A percentile compares a stretch with the other conserved stretches of the same genome.
Conservation (phyloP, 2,329 filamentous ascomycete species). For the Phyllosticta capitalensis region DNA sequence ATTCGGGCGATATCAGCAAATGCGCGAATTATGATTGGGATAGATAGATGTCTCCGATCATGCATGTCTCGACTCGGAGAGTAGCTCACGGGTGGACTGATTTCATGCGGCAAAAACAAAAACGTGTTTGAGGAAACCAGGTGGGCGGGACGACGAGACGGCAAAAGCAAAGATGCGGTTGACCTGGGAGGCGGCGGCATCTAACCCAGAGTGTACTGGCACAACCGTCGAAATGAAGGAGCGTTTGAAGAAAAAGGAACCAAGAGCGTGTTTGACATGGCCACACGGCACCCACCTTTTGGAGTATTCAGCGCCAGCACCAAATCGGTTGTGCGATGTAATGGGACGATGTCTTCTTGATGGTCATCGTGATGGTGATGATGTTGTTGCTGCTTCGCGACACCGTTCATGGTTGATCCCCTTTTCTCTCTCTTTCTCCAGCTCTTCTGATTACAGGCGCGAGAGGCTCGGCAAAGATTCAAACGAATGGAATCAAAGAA, state of each 20-base stretch:
- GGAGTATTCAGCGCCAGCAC: constrained; percentile 39
- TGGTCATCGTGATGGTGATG: neutral
- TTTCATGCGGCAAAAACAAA: too few species aligned
- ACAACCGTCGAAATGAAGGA: too few species aligned
- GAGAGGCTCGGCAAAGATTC: neutral
- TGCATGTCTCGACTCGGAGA: too few species aligned
- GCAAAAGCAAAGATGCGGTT: too few species aligned
- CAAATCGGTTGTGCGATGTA: constrained; percentile 35
- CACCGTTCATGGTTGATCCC: constrained; percentile 10
- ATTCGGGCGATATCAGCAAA: neutral
- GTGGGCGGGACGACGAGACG: too few species aligned
- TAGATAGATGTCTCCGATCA: too few species aligned
- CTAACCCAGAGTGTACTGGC: too few species aligned
- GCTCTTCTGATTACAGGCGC: neutral
- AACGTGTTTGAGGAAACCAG: too few species aligned
- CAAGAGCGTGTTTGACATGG: too few species aligned
- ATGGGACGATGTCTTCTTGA: constrained; percentile 14
- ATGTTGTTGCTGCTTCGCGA: constrained; percentile 10
- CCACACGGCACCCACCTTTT: constrained; percentile 30
- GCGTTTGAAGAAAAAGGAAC: too few species aligned
- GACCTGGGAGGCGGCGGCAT: too few species aligned
- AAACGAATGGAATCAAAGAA: neutral
- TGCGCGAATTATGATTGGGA: neutral
- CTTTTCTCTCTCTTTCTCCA: neutral
- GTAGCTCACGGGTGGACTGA: too few species aligned